These are phyloP conservation scores for Candida berthetii DNA, from an alignment of 805 yeast species.

Conservation along the genomic window DNA sequence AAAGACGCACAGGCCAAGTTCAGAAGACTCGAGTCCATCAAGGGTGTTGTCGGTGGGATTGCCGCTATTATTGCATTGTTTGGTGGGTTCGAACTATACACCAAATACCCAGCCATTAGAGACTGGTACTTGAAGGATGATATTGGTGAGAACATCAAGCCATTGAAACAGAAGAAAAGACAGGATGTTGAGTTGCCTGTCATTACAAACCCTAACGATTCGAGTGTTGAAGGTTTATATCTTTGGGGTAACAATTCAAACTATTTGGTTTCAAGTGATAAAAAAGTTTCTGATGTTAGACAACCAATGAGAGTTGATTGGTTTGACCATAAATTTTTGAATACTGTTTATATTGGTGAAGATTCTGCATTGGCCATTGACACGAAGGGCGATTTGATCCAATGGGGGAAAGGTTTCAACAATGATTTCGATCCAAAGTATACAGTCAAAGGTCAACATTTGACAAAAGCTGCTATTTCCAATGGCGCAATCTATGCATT, in stretches of 20 bases:
- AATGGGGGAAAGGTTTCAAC: slow-evolving; percentile 51
- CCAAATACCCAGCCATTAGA: slow-evolving; percentile 25
- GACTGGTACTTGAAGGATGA: slow-evolving; percentile 24
- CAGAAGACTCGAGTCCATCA: slow-evolving; percentile 34
- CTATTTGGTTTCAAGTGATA: slow-evolving; percentile 24
- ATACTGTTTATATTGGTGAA: slow-evolving; percentile 48
- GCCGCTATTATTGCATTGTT: slow-evolving; percentile 30
- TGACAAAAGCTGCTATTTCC: slow-evolving; percentile 41
- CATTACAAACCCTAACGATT: slow-evolving; percentile 27
- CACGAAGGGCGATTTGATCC: slow-evolving; percentile 64
- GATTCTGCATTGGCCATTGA: slow-evolving; percentile 47
- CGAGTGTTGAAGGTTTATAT: slow-evolving; percentile 51
- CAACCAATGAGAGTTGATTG: slow-evolving; percentile 54
- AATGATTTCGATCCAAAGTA: slow-evolving; percentile 23
- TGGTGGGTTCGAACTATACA: slow-evolving; percentile 33
- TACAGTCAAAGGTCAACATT: slow-evolving; percentile 40
- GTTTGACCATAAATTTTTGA: slow-evolving; percentile 56
- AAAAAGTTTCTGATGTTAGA: slow-evolving; percentile 26
- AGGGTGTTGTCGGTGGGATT: slow-evolving; percentile 40
- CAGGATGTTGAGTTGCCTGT: slow-evolving; percentile 20
- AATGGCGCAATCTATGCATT: slow-evolving; percentile 47
- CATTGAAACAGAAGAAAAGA: slow-evolving; percentile 15
- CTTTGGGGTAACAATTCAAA: slow-evolving; percentile 53
- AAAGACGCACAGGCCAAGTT: slow-evolving; percentile 18
- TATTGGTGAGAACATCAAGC: slow-evolving; percentile 14